Base-by-base conservation (phyloP, 805 yeast species). In the Diddensiella santjacobensis region DNA sequence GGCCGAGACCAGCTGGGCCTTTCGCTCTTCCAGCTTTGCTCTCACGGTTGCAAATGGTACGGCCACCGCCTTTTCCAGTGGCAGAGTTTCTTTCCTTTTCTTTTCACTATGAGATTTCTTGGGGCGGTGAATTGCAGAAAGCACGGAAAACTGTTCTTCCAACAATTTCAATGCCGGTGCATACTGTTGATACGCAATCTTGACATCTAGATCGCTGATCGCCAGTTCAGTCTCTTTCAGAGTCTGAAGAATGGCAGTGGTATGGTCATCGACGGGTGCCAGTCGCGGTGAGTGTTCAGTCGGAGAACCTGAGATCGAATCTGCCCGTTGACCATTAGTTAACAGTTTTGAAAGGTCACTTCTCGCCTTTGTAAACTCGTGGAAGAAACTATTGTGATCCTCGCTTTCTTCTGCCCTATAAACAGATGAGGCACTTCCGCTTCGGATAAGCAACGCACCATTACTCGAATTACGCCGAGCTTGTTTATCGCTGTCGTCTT, bases 191-290 rank as follows among this genome's bases (percentile, higher is more conserved):
- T 84, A 82, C 8, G 87, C 83, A 22, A 84, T 71, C 47, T 72
- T 72, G 11, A 83, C 78, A 60, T 86, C 93, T 37, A 84, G 72
- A 47, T 83, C 87, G 58, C 84, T 88, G 15, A 85, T 69, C 26
- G 71, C 65, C 45, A 81, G 84, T 57, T 83, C 89, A 11, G 81
- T 68, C 24, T 67, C 66, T 47, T 77, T 75, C 47, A 83, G 67
- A 17, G 68, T 75, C 47, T 72, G 49, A 11, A 40, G 31, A 8
- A 26, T 26, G 13, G 8, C 13, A 8, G 31, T 26, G 13, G 31
- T 26, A 13, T 13, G 8, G 31, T 26, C 31, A n/a, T n/a, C n/a
- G 31, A 8, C 31, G 8, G 31, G 13, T 15, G 5, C 13, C 13
- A 19, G 17, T n/a, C 38, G 38, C 17, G 38, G 38, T n/a, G 38